Evolutionary conservation across 768 basidiomycete genomes (phyloP).

Genomic region (Pisolithus albus): DNA sequence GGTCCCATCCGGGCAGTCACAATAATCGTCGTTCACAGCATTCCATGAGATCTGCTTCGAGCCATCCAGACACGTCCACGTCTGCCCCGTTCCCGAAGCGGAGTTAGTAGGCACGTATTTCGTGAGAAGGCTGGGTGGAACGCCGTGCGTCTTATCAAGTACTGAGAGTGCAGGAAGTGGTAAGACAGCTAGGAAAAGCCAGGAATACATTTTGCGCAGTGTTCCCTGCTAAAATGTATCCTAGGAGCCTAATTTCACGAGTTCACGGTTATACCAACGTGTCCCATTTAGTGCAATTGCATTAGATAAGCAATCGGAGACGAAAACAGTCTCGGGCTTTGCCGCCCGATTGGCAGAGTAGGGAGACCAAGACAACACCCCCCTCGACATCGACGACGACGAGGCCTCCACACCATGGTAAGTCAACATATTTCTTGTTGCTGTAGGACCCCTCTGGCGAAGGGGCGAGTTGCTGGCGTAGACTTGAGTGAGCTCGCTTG

Average conservation of each 20-base stretch:
- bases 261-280: not conserved
- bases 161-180: conserved; percentile 36
- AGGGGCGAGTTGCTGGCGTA: not conserved
- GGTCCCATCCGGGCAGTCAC: conserved; percentile 91
- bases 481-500: not conserved
- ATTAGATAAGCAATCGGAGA: conserved; percentile 26
- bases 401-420: conserved; percentile 25
- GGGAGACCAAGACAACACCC: not conserved
- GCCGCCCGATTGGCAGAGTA: conserved; percentile 7
- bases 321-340: conserved; percentile 10
- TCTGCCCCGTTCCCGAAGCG: conserved; percentile 31
- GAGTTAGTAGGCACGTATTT: conserved; percentile 47
- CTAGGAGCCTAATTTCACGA: no score
- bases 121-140: conserved; percentile 45
- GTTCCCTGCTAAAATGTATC: not conserved
- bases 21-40: conserved; percentile 90
- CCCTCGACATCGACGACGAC: conserved; percentile 23
- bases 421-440: conserved; percentile 8
- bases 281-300: not conserved
- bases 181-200: conserved; percentile 35
- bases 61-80: conserved; percentile 79
- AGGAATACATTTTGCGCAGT: conserved; percentile 37
- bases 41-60: conserved; percentile 71
- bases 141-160: conserved; percentile 49
- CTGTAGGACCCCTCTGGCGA: not conserved